Conservation (phyloP, 192 early-diverging fungal genomes). For the Haplosporangium gracile region DNA sequence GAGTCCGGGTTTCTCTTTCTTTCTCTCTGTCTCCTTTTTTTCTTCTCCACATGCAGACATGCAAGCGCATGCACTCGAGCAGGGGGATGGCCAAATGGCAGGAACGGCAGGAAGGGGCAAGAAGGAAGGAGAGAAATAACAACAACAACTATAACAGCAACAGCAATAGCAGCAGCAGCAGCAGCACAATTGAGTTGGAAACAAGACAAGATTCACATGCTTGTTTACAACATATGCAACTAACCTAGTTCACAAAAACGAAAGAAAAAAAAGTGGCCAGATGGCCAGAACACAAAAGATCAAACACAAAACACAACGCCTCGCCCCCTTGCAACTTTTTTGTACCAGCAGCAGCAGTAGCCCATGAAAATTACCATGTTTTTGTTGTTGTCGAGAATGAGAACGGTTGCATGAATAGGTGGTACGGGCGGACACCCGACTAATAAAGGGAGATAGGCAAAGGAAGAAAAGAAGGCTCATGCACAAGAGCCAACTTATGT, state of each 20-base stretch:
- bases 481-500: background rate
- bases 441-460: background rate
- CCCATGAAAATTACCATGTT: background rate
- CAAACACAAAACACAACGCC: background rate
- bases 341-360: background rate
- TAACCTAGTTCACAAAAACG: background rate
- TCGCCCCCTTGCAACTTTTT: background rate
- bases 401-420: background rate
- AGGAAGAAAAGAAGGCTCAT: background rate
- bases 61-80: background rate
- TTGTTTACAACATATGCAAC: background rate
- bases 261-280: background rate
- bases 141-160: background rate
- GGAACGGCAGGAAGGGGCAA: background rate
- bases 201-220: background rate
- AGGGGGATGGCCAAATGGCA: background rate
- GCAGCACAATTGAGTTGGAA: background rate
- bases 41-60: constrained; percentile 11
- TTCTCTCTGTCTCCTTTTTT: background rate
- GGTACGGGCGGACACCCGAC: background rate
- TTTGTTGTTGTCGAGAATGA: background rate
- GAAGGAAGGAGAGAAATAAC: background rate
- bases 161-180: background rate
- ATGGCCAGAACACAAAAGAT: background rate
- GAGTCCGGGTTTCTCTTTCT: background rate